Evolutionary conservation across 495 filamentous ascomycete genomes (phyloP), one percentile per base, ranked within the genome.

Genomic region (Penicillium lividum): DNA sequence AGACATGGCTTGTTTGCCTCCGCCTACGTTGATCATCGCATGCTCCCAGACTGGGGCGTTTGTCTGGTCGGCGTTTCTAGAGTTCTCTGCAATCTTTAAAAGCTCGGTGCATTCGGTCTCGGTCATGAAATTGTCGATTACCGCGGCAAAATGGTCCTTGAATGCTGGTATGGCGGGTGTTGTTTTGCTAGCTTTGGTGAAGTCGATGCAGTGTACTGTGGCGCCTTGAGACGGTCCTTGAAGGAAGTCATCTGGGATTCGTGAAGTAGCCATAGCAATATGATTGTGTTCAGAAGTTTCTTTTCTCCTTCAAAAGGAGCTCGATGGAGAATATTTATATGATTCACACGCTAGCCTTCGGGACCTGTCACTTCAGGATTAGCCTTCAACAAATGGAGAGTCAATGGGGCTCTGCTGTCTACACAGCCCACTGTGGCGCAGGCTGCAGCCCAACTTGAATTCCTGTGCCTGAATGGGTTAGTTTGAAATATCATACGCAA

Each of bases 81-180:
- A 66, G 30, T 75, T 60, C 67, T 89, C 85, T 36, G 87, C 86
- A 16, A 86, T 67, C 9, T 62, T 54, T 31, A 88, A 62, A 2
- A 91, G 73, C 11, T 77, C 68, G 0, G 75, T 69, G 75, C 87
- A 90, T 74, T 90, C 88, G 6, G 68, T 61, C 36, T 78, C 77
- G 28, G 79, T 84, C 46, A 91, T 60, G 42, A 86, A 79, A 60
- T 89, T 74, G 74, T 91, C 86, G 9, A 90, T 78, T 0, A 90
- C 72, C 31, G 77, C 80, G 15, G 88, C 88, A 58, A 85, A 84
- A 34, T 72, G 61, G 42, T 73, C 68, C 46, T 76, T 74, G 72
- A 81, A 85, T 60, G 84, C 80, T 3, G 80, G 80, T 8, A 91
- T 63, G 0, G 76, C 63, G 7, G 76, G 74, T 15, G 53, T 59